These are phyloP conservation scores for Rhodotorula paludigena DNA, from an alignment of 768 basidiomycete genomes.

Conservation along the genomic window DNA sequence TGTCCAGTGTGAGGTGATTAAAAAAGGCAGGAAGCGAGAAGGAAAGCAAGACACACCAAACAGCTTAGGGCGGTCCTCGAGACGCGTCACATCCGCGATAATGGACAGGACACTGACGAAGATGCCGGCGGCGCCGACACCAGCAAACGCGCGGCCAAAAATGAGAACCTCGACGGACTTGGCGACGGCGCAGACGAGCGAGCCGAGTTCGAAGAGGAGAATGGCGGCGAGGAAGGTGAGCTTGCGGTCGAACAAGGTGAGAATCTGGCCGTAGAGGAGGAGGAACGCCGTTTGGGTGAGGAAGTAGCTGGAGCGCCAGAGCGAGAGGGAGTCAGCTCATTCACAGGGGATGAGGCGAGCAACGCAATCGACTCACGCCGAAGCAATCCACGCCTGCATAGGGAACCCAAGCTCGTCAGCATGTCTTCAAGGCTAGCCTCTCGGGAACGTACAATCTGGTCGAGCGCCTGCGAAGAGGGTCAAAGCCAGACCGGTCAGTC, in stretches of 20 bases:
- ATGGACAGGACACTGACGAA: constrained; percentile 34
- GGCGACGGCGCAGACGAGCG: constrained; percentile 46
- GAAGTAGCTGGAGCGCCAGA: constrained; percentile 12
- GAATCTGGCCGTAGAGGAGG: constrained; percentile 45
- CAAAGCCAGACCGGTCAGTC: too few relatives aligned
- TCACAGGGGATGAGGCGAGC: background rate
- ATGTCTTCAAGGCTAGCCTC: background rate
- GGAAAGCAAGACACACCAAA: constrained; percentile 44
- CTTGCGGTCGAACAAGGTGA: constrained; percentile 46
- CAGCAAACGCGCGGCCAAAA: constrained; percentile 53
- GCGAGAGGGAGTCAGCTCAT: too few relatives aligned
- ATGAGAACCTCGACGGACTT: constrained; percentile 42
- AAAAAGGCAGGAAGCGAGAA: constrained; percentile 28
- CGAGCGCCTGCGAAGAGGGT: constrained; percentile 20
- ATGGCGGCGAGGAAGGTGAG: constrained; percentile 46
- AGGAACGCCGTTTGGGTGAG: constrained; percentile 40
- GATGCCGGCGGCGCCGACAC: constrained; percentile 52
- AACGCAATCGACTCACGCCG: background rate
- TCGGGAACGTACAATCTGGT: constrained; percentile 5
- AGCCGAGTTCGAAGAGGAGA: constrained; percentile 47
- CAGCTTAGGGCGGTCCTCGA: constrained; percentile 44
- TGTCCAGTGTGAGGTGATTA: fast-evolving
- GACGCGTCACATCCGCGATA: constrained; percentile 31
- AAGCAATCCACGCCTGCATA: constrained; percentile 25
- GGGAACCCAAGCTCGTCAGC: too few relatives aligned